These are phyloP conservation scores for Xerophyta viscosa DNA, from an alignment of 106 monocot genomes.

Conservation along the genomic window DNA sequence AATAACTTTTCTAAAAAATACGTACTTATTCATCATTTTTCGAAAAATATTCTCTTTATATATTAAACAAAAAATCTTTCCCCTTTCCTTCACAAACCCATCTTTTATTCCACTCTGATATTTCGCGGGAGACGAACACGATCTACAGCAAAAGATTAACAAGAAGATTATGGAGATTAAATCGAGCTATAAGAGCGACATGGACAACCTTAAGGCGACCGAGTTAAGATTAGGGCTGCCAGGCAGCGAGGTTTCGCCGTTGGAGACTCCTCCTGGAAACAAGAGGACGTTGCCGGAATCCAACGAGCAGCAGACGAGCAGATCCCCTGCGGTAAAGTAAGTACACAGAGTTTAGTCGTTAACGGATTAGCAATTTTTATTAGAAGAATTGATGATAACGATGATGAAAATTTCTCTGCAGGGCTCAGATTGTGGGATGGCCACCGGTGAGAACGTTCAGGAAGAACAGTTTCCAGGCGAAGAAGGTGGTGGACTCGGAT, in stretches of 20 bases:
- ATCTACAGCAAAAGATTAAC: no score
- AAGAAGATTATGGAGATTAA: neutral
- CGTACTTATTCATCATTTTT: no score
- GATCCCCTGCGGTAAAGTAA: no score
- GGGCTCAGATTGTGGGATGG: slow-evolving; percentile 13
- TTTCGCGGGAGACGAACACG: neutral
- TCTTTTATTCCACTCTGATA: no score
- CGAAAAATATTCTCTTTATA: no score
- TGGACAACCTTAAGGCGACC: slow-evolving; percentile 7
- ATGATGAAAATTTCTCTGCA: neutral
- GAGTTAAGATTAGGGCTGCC: slow-evolving; percentile 9
- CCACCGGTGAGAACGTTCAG: slow-evolving; percentile 9
- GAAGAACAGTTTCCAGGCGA: slow-evolving; percentile 22
- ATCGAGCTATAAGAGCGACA: neutral
- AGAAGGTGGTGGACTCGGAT: slow-evolving; percentile 4
- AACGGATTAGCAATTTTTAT: no score
- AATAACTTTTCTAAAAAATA: no score
- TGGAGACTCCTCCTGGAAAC: neutral
- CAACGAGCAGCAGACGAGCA: neutral
- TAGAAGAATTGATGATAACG: no score
- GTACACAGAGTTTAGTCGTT: no score
- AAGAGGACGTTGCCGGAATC: slow-evolving; percentile 1
- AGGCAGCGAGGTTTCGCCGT: neutral
- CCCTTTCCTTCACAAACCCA: neutral
- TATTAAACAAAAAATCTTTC: neutral